Evolutionary conservation across 768 basidiomycete species (phyloP), one percentile per base, ranked within the genome.

Genomic region (Galerina sulciceps): DNA sequence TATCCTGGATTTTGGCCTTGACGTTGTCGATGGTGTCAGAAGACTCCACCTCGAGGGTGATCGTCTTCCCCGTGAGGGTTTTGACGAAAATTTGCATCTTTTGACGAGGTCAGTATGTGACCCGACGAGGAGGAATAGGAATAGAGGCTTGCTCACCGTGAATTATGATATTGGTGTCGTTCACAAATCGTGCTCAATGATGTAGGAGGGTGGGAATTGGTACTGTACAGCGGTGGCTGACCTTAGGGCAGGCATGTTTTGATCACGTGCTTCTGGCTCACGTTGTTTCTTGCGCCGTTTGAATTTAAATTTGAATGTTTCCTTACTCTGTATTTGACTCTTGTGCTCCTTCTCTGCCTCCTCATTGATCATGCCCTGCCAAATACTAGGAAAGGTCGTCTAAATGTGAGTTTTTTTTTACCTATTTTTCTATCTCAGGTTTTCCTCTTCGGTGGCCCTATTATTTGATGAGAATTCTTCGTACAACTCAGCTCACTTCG

Each of bases 11-110:
- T 74, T 83, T 83, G 67, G 81, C 88, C 82, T 95, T 95, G 74
- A 96, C 93, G 73, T 94, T 94, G 83, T 96, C 94, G 79, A 96
- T 94, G 69, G 94, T 95, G 82, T 96, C 93, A 61, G 90, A 92
- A 71, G 93, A 93, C 85, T 95, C 94, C 76, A 96, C 94, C 89
- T 97, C 95, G 61, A 96, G 91, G 83, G 94, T 96, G 87, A 97
- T 97, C 64, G 94, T 96, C 90, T 96, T 93, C 63, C 91, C 91
- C 75, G 93, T 96, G 66, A 95, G 91, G 82, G 93, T 95, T 76
- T 82, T 82, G 71, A 83, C 82, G 75, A 83, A 83, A 61, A 83
- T 83, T 71, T 83, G 81, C 81, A 83, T 83, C 77, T 64, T 71
- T 60, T 43, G 41, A 40, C 54, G 37, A 37, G 58, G 51, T 64